Evolutionary conservation across 495 filamentous ascomycete genomes (phyloP).

Genomic region (Paragyromitra xinjiangensis): DNA sequence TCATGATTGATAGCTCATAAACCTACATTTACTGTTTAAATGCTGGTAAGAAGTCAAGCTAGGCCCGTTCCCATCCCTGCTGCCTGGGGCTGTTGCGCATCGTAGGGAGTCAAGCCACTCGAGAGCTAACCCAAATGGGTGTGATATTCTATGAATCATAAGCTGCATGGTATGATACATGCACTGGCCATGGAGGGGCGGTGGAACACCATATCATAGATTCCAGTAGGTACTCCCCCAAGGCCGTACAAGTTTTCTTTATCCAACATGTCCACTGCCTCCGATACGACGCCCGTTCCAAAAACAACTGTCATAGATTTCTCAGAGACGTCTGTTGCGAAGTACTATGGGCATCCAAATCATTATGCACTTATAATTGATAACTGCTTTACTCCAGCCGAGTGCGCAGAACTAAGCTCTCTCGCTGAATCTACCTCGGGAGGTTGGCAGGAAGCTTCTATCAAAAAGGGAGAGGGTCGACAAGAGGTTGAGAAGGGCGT

Average conservation of each 20-base stretch:
- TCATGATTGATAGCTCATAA: no score
- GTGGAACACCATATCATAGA: no score
- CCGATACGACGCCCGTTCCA: background rate
- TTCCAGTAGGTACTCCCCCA: no score
- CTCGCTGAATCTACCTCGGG: conserved; percentile 60
- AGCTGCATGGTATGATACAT: no score
- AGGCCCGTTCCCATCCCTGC: no score
- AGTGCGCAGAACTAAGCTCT: conserved; percentile 64
- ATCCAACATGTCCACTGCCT: background rate
- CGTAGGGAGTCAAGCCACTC: background rate
- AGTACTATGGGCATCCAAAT: conserved; percentile 58
- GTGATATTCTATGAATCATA: background rate
- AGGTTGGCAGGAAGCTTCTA: conserved; percentile 47
- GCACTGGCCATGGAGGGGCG: no score
- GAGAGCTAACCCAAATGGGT: background rate
- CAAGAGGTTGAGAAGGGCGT: conserved; percentile 31
- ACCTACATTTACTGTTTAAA: no score
- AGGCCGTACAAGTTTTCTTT: no score
- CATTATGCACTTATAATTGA: conserved; percentile 66
- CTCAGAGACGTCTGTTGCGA: conserved; percentile 59
- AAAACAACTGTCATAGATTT: conserved; percentile 61
- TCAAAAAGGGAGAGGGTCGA: conserved; percentile 52
- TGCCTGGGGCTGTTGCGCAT: no score
- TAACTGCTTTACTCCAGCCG: conserved; percentile 63
- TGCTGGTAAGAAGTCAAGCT: no score